Evolutionary conservation across 768 basidiomycete genomes (phyloP).

Genomic region (Pulveroboletus sp.): DNA sequence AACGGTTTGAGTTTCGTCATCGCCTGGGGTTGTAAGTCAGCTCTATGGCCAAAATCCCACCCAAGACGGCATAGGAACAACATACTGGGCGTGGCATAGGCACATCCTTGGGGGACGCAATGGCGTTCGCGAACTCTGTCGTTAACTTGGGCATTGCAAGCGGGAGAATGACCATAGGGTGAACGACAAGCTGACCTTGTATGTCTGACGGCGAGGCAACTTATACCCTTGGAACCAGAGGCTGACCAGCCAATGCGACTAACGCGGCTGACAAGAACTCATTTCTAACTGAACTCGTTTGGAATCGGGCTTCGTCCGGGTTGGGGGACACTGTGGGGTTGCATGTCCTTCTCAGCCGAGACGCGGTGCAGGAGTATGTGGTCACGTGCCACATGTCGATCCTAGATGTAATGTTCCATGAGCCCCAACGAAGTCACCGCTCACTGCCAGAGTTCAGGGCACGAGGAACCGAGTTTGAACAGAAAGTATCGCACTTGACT

Average conservation of each 20-base stretch:
- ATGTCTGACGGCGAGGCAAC: not conserved
- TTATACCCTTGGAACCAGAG: not conserved
- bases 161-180: not conserved
- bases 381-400: slow-evolving; percentile 12
- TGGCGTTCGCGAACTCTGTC: not conserved
- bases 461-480: too few relatives aligned
- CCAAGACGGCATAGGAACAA: not conserved
- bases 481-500: too few relatives aligned
- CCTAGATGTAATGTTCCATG: not conserved
- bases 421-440: too few relatives aligned
- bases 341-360: not conserved
- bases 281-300: not conserved
- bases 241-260: not conserved
- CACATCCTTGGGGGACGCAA: not conserved
- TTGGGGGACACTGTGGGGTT: not conserved
- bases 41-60: too few relatives aligned
- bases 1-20: slow-evolving; percentile 3
- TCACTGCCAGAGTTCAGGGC: too few relatives aligned
- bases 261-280: not conserved
- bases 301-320: not conserved
- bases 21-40: not conserved
- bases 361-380: not conserved
- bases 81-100: not conserved
- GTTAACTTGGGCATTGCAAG: not conserved
- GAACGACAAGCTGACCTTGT: not conserved